Evolutionary conservation across 1,284 basidiomycete genomes (phyloP).

Genomic region (Ustilago hordei): DNA sequence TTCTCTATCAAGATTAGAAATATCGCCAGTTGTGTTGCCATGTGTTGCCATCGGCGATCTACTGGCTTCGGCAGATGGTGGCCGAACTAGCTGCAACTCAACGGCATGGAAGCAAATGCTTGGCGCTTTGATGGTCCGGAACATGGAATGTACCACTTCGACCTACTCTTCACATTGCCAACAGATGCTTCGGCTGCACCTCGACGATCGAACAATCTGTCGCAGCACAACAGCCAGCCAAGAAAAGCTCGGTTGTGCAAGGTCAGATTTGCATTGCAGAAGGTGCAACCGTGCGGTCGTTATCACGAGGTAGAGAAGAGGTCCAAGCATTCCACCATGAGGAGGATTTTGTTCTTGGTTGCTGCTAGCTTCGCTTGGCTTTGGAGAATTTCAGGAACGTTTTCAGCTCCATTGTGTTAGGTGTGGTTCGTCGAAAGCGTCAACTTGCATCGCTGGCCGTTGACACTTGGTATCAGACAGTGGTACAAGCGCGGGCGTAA

Average conservation of each 20-base stretch:
- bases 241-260: conserved; percentile 15
- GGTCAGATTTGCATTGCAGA: conserved; percentile 12
- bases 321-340: not conserved
- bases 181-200: not conserved
- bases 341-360: not conserved
- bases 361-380: not conserved
- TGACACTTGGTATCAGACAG: not conserved
- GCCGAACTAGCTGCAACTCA: not conserved
- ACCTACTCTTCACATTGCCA: not conserved
- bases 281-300: conserved; percentile 9
- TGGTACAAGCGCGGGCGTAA: not conserved
- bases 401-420: too few species aligned
- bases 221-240: not conserved
- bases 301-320: not conserved
- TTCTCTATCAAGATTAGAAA: not conserved
- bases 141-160: conserved; percentile 1
- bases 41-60: not conserved
- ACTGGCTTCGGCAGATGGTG: not conserved
- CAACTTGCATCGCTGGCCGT: not conserved
- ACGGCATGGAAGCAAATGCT: not conserved
- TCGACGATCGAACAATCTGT: not conserved
- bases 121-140: not conserved
- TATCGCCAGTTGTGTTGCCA: not conserved
- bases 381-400: not conserved
- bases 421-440: not conserved